A percentile compares a stretch with the other conserved stretches of the same genome.
These are phyloP conservation scores for Fusarium dlaminii DNA, from an alignment of 2,329 filamentous ascomycete genomes.

Conservation along the genomic window DNA sequence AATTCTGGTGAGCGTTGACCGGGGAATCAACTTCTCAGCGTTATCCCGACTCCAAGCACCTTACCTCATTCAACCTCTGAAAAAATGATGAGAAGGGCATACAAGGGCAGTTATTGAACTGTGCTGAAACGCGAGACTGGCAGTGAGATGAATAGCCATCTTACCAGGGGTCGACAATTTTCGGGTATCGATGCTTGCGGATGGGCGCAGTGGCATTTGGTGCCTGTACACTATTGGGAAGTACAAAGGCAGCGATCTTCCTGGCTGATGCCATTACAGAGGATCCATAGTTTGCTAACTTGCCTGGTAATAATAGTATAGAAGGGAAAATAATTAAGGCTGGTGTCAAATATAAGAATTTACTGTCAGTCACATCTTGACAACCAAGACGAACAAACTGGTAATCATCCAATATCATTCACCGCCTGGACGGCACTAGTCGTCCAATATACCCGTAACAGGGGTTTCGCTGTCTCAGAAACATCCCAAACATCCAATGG, in stretches of 20 bases:
- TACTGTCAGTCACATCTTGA: not conserved
- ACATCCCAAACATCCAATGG: constrained; percentile 4
- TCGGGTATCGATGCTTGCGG: not conserved
- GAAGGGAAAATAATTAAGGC: not conserved
- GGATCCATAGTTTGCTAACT: not conserved
- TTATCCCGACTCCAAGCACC: not conserved
- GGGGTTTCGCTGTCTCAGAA: constrained; percentile 16
- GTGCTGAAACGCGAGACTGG: not conserved
- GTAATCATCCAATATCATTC: not conserved
- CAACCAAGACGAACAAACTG: not conserved
- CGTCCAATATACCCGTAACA: not conserved
- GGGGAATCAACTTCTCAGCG: not conserved
- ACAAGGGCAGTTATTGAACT: not conserved
- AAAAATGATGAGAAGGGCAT: not conserved
- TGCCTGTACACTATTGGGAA: constrained; percentile 3
- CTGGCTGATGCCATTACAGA: not conserved
- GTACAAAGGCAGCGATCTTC: not conserved
- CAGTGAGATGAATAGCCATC: not conserved
- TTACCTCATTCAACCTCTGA: not conserved
- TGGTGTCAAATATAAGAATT: not conserved
- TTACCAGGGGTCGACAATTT: not conserved
- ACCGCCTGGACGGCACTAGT: constrained; percentile 13
- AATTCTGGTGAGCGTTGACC: not conserved
- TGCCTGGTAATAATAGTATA: not conserved
- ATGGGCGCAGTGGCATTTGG: not conserved